Evolutionary conservation across 2,329 filamentous ascomycete genomes (phyloP).

Genomic region (Orbilia oligospora): DNA sequence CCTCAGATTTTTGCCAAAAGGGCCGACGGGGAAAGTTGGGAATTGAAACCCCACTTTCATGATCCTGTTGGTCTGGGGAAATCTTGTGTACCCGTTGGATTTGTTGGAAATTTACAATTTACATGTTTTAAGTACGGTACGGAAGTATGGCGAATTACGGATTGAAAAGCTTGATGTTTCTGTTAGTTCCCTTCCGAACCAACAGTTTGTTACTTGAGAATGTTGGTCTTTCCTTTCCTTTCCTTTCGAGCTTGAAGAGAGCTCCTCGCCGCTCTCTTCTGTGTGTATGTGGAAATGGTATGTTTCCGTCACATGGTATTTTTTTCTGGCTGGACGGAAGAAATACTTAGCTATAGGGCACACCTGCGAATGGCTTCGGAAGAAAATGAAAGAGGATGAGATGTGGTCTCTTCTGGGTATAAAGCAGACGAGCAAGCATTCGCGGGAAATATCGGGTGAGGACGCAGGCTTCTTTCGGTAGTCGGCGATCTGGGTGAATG

Average conservation of each 20-base stretch:
- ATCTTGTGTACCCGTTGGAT: neutral
- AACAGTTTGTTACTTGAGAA: conserved; percentile 18
- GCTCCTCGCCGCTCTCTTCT: conserved; percentile 35
- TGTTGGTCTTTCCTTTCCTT: conserved; percentile 6
- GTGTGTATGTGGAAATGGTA: neutral
- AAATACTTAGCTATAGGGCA: no score
- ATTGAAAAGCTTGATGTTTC: neutral
- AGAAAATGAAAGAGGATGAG: conserved; percentile 20
- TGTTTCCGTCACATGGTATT: conserved; percentile 47
- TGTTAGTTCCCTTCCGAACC: neutral
- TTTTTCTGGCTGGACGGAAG: conserved; percentile 33
- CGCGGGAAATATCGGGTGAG: conserved; percentile 59
- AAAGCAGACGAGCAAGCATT: conserved; percentile 40
- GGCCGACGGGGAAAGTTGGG: conserved; percentile 2
- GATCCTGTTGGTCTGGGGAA: conserved; percentile 20
- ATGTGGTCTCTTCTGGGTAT: conserved; percentile 45
- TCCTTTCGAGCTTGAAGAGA: conserved; percentile 14
- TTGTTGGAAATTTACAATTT: conserved; percentile 10
- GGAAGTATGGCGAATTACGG: conserved; percentile 10
- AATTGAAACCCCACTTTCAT: conserved; percentile 10
- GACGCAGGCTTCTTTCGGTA: conserved; percentile 52
- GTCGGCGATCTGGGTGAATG: conserved; percentile 58
- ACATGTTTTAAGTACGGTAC: neutral
- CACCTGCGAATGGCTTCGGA: conserved; percentile 13
- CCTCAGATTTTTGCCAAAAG: neutral